These are phyloP conservation scores for Arabidopsis hybrid DNA, from an alignment of 441 rosid species.

Conservation along the genomic window DNA sequence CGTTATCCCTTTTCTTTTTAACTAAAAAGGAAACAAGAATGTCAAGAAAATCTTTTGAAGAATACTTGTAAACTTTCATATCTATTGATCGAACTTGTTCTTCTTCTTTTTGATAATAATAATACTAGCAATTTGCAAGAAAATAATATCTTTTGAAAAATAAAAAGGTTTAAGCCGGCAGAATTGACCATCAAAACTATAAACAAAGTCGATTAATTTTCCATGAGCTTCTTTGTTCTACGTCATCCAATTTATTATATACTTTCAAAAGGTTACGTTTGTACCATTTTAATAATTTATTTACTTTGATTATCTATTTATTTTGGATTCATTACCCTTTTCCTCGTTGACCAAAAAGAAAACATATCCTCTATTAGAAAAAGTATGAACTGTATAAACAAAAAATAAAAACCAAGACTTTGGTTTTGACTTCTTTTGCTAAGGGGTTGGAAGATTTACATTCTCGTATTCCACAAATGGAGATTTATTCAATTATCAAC, in stretches of 20 bases:
- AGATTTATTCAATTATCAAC: slow-evolving; percentile 9
- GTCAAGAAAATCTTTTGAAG: slow-evolving; percentile 14
- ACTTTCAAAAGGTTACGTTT: slow-evolving; percentile 45
- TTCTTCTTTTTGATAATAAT: neutral
- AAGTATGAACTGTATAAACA: neutral
- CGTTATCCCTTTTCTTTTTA: neutral
- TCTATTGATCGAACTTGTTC: slow-evolving; percentile 30
- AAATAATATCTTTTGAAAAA: neutral
- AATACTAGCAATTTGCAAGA: slow-evolving; percentile 34
- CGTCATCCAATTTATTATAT: slow-evolving; percentile 39
- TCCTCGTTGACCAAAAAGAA: slow-evolving; percentile 21
- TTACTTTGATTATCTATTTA: slow-evolving; percentile 20
- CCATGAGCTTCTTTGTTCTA: slow-evolving; percentile 37
- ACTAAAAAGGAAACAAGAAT: slow-evolving; percentile 7
- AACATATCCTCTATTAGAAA: neutral
- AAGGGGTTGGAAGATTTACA: slow-evolving; percentile 21
- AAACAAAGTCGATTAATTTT: slow-evolving; percentile 23
- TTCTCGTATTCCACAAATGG: slow-evolving; percentile 2
- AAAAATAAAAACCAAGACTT: slow-evolving; percentile 4
- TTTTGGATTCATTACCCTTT: slow-evolving; percentile 26
- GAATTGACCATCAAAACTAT: slow-evolving; percentile 37
- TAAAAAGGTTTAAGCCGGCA: slow-evolving; percentile 32
- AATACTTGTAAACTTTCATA: slow-evolving; percentile 16
- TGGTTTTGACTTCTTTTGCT: slow-evolving; percentile 31
- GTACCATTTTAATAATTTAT: slow-evolving; percentile 30